Evolutionary conservation across 164 flowering plant genomes (phyloP), one percentile per base, ranked within the genome.

Genomic region (Macadamia integrifolia): DNA sequence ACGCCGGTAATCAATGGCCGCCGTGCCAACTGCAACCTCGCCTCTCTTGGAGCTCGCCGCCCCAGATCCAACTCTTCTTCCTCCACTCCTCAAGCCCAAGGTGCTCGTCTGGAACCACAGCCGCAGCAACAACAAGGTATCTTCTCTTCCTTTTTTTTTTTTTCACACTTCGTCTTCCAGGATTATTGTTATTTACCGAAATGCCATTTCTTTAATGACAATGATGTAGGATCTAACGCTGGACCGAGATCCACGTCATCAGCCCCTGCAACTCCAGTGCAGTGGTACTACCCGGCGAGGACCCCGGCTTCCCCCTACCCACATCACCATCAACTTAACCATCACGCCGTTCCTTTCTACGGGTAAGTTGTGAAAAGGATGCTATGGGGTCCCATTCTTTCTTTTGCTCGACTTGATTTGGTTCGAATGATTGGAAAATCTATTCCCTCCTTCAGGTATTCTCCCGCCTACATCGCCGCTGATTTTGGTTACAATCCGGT

Each of bases 21-120:
- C 67, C 80, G 98, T 3, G 96, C 98, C 70, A 93, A 93, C 81
- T 93, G 97, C 76, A 93, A 93, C 49, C 82, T 93, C 66, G 98
- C 98, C 59, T 90, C 90, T 0, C 94, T 93, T 9, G 98, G 98
- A 5, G 93, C 97, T 0, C 88, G 91, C 35, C 87, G 93, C 62
- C 83, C 84, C 0, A 75, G 87, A 64, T 35, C 40, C 40, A 2
- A 2, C 40, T 2, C 3, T 5, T 35, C 40, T 5, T 35, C 40
- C 40, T 2, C 40, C 5, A 2, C 40, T 5, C 40, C 40, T 35
- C 40, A 35, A 2, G 40, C 40, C 5, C 40, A 35, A 35, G 23
- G 23, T 23, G 40, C 40, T 35, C 40, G 3, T 35, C 40, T 35
- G 23, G 23, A 23, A 23, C 23, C 23, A 35, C 40, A 35, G 40